Base-by-base conservation (phyloP, 306 rosid genomes). In the Sesbania bispinosa region DNA sequence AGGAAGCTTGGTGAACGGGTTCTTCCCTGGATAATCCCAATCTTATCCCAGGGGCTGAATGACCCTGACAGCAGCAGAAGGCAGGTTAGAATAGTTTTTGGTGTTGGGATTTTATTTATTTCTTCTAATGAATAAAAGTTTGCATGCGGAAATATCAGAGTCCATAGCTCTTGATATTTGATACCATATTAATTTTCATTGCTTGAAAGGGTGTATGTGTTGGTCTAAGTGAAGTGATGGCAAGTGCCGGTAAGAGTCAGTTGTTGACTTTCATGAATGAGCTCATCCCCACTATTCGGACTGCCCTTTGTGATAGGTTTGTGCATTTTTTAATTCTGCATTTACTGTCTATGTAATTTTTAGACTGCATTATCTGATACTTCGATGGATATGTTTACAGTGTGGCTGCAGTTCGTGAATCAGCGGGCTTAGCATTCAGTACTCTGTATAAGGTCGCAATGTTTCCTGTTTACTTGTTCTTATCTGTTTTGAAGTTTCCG, bases 221-320 rank as follows among this genome's bases (percentile, higher is more conserved):
- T 75, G 99, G 99, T 73, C 82, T 90, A 76, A 94, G 99, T 79
- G 99, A 94, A 86, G 99, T 94, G 78, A 94, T 94, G 99, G 90
- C 82, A 20, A 87, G 97, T 67, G 95, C 97, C 16, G 97, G 88
- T 7, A 94, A 86, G 85, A 91, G 89, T 76, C 99, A 94, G 83
- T 82, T 94, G 61, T 71, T 94, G 83, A 94, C 85, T 83, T 94
- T 94, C 88, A 89, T 94, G 97, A 96, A 85, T 72, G 95, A 89
- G 15, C 99, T 94, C 50, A 94, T 94, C 67, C 96, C 90, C 20
- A 89, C 99, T 10, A 94, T 94, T 77, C 95, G 97, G 60, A 86
- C 92, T 47, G 99, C 99, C 32, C 95, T 94, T 45, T 94, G 95
- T 83, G 99, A 94, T 62, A 88, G 94, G 99, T n/a, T n/a, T n/a